phyloP scores from a whole-genome alignment of 2,329 filamentous ascomycete species.

The Aspergillus novofumigatus region DNA sequence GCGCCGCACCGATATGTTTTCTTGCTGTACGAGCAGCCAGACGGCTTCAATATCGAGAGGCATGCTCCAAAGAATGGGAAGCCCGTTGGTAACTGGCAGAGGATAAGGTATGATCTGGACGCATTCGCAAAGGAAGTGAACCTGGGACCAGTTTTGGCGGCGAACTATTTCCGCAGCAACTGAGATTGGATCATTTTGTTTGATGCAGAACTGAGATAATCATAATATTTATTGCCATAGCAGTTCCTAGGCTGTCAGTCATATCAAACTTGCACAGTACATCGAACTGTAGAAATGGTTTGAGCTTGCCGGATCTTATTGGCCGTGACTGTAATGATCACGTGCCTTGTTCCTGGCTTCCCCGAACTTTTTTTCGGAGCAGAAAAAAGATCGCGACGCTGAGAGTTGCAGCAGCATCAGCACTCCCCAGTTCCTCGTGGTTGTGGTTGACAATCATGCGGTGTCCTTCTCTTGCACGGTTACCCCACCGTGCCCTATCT shows the following conservation, averaged over 20 bases:
- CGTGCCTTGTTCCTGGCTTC: constrained; percentile 35
- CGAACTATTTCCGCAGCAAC: constrained; percentile 37
- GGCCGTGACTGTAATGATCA: constrained; percentile 10
- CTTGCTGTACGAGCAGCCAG: constrained; percentile 48
- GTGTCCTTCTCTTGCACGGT: constrained; percentile 38
- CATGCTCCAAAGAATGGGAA: constrained; percentile 34
- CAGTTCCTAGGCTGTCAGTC: background rate
- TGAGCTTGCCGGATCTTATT: background rate
- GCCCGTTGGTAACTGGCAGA: constrained; percentile 29
- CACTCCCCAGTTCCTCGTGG: constrained; percentile 22
- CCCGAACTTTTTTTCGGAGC: constrained; percentile 34
- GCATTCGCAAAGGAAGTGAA: constrained; percentile 34
- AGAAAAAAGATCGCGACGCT: constrained; percentile 21
- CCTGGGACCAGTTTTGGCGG: constrained; percentile 32
- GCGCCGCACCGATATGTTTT: constrained; percentile 49
- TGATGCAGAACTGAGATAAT: background rate
- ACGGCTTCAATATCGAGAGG: constrained; percentile 30
- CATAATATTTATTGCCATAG: background rate
- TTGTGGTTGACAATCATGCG: constrained; percentile 34
- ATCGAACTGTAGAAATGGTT: background rate
- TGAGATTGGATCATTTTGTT: constrained; percentile 2
- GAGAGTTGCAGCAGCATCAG: constrained; percentile 17
- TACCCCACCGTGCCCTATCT: constrained; percentile 36
- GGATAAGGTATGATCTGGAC: constrained; percentile 45
- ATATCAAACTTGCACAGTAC: background rate